Percentiles rank a stretch among this genome's conserved stretches.
Evolutionary conservation across 495 filamentous ascomycete genomes (phyloP).

Genomic region (Podospora pseudopauciseta): DNA sequence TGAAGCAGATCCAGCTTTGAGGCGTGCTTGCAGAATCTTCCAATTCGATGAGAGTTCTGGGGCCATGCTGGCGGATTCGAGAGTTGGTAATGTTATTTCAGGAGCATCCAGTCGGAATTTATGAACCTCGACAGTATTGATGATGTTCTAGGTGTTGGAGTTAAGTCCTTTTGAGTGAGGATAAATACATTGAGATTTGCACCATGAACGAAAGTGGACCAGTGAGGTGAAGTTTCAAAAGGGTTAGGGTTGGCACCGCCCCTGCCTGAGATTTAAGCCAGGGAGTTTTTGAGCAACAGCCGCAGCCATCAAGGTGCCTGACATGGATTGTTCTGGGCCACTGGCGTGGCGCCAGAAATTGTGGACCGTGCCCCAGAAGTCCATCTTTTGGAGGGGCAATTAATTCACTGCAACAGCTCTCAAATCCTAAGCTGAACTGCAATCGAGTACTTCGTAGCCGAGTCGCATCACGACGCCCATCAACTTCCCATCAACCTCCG

Average conservation of each 20-base stretch:
- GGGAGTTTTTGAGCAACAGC: too few species aligned
- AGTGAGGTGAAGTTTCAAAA: background rate
- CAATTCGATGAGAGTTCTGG: conserved; percentile 9
- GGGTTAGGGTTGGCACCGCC: background rate
- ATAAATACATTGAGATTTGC: background rate
- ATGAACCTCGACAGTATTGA: background rate
- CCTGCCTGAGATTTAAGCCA: too few species aligned
- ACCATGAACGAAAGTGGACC: background rate
- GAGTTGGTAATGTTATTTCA: background rate
- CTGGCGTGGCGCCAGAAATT: background rate
- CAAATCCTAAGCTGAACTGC: background rate
- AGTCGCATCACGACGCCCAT: background rate
- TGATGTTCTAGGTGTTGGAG: background rate
- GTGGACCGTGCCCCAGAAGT: background rate
- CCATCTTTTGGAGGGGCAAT: conserved; percentile 1
- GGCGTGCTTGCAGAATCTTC: conserved; percentile 9
- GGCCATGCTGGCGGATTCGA: conserved; percentile 7
- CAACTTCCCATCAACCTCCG: conserved; percentile 11
- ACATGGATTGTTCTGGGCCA: background rate
- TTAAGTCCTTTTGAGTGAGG: background rate
- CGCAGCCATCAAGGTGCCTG: conserved; percentile 6
- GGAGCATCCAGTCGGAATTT: background rate
- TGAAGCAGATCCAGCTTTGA: conserved; percentile 7
- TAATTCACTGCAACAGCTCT: background rate
- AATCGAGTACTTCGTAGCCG: background rate